A percentile compares a stretch with the other conserved stretches of the same genome.
Evolutionary conservation across 306 rosid species (phyloP).

Genomic region (Vicia villosa): DNA sequence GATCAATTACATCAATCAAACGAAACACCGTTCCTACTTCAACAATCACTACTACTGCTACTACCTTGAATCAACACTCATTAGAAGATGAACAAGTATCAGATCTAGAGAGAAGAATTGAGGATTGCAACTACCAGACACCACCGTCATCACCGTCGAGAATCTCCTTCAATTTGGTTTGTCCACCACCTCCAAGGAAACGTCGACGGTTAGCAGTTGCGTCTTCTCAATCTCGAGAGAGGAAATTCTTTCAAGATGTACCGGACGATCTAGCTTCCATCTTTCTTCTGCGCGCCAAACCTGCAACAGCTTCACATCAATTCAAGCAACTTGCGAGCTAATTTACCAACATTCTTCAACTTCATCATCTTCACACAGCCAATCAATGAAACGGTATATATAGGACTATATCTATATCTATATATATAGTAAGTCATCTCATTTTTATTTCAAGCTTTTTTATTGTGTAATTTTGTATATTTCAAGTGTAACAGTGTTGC

Average conservation of each 20-base stretch:
- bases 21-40: conserved; percentile 17
- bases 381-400: conserved; percentile 16
- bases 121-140: conserved; percentile 29
- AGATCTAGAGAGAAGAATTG: conserved; percentile 19
- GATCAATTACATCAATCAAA: conserved; percentile 42
- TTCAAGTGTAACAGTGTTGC: background rate
- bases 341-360: background rate
- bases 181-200: conserved; percentile 76
- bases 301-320: conserved; percentile 44
- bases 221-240: background rate
- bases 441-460: background rate
- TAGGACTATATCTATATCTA: background rate
- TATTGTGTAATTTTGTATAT: background rate
- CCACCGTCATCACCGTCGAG: conserved; percentile 55
- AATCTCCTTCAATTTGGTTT: conserved; percentile 33
- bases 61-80: conserved; percentile 24
- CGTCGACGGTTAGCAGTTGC: conserved; percentile 18
- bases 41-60: background rate
- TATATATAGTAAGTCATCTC: background rate
- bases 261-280: conserved; percentile 57
- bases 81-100: background rate
- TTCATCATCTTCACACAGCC: background rate
- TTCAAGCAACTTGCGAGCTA: conserved; percentile 24
- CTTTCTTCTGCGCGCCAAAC: conserved; percentile 30
- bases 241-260: conserved; percentile 40